These are phyloP conservation scores for Serendipita vermifera DNA, from an alignment of 768 basidiomycete genomes.

Conservation along the genomic window DNA sequence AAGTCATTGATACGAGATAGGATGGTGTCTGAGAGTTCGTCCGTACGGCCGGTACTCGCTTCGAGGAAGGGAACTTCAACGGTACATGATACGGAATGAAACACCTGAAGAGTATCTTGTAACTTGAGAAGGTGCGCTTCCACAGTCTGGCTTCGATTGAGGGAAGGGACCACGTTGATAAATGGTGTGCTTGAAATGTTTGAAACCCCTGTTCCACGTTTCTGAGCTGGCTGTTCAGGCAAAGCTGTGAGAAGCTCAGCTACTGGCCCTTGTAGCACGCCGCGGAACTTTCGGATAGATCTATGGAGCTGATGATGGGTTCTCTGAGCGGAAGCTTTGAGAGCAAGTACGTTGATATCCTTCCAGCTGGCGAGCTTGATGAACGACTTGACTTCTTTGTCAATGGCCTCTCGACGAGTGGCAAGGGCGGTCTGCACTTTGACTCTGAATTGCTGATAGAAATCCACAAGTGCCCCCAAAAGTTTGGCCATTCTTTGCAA, in stretches of 20 bases:
- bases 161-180: too few relatives aligned
- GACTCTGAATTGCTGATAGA: constrained; percentile 49
- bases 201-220: too few relatives aligned
- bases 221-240: too few relatives aligned
- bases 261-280: constrained; percentile 63
- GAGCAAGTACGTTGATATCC: constrained; percentile 86
- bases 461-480: constrained; percentile 44
- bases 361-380: constrained; percentile 98
- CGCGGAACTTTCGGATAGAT: constrained; percentile 82
- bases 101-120: too few relatives aligned
- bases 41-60: too few relatives aligned
- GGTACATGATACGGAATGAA: too few relatives aligned
- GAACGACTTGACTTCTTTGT: constrained; percentile 70
- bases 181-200: too few relatives aligned
- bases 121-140: too few relatives aligned
- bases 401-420: constrained; percentile 45
- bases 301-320: constrained; percentile 90
- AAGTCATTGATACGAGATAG: too few relatives aligned
- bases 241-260: constrained; percentile 24
- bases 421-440: constrained; percentile 37
- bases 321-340: constrained; percentile 79
- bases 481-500: constrained; percentile 44
- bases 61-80: too few relatives aligned
- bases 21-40: too few relatives aligned
- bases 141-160: too few relatives aligned